Percentiles rank a stretch among this genome's conserved stretches.
These are phyloP conservation scores for Tetrahymena thermophila DNA, from an alignment of 73 alveolate genomes.

Conservation along the genomic window DNA sequence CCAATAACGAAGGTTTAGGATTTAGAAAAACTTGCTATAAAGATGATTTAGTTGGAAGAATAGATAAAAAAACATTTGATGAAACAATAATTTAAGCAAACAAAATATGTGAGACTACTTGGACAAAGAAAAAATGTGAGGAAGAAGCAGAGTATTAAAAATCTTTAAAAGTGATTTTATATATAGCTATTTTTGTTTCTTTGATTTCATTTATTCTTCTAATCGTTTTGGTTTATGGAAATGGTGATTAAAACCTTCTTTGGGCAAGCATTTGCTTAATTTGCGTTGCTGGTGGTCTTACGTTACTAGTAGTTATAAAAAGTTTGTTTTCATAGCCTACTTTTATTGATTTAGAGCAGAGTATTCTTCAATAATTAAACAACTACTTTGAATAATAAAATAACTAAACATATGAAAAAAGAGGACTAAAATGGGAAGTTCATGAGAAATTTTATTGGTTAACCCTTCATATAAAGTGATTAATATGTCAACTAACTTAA, in stretches of 20 bases:
- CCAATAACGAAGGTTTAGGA: neutral
- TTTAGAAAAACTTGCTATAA: neutral
- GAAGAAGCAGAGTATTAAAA: neutral
- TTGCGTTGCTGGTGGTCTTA: neutral
- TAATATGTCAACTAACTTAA: neutral
- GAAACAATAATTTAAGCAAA: neutral
- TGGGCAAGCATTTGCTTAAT: neutral
- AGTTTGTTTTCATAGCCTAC: neutral
- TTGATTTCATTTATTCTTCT: neutral
- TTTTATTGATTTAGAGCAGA: neutral
- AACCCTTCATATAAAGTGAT: neutral
- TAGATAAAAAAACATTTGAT: neutral
- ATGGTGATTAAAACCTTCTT: neutral
- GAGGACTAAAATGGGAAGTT: neutral
- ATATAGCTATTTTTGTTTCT: neutral
- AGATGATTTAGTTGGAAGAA: neutral
- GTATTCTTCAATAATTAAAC: neutral
- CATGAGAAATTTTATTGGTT: neutral
- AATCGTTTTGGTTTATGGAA: neutral
- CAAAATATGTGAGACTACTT: neutral
- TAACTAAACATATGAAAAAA: neutral
- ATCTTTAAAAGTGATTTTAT: neutral
- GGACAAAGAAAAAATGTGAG: neutral
- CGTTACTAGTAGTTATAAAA: neutral
- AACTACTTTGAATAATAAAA: neutral